A percentile compares a stretch with the other conserved stretches of the same genome.
Evolutionary conservation across 805 yeast species (phyloP).

Genomic region (Yamadazyma paraphyllophila): DNA sequence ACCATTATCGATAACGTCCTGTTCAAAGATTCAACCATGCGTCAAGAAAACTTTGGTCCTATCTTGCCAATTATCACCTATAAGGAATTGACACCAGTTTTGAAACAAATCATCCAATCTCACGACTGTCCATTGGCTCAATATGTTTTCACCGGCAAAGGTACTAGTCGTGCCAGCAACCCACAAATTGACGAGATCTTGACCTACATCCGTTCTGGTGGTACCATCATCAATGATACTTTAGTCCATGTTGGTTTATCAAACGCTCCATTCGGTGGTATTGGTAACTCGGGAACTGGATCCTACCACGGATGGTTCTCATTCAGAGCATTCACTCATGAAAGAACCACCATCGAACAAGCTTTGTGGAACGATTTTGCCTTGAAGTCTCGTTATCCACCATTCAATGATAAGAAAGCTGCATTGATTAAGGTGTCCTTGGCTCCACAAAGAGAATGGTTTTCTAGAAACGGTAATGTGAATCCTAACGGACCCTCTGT

Average conservation of each 20-base stretch:
- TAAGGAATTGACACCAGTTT: conserved; percentile 40
- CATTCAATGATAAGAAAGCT: conserved; percentile 43
- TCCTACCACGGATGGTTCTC: conserved; percentile 67
- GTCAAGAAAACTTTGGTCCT: conserved; percentile 82
- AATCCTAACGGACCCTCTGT: conserved; percentile 30
- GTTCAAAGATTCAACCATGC: conserved; percentile 71
- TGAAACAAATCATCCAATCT: conserved; percentile 40
- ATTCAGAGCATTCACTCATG: conserved; percentile 66
- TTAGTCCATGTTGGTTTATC: conserved; percentile 66
- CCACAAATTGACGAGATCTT: conserved; percentile 43
- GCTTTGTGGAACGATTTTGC: conserved; percentile 62
- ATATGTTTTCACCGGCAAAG: conserved; percentile 57
- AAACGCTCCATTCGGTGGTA: conserved; percentile 86
- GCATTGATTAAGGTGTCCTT: conserved; percentile 15
- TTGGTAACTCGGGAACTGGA: conserved; percentile 83
- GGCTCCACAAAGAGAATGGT: conserved; percentile 35
- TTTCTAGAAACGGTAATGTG: conserved; percentile 37
- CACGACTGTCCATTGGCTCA: conserved; percentile 82
- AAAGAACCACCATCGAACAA: conserved; percentile 63
- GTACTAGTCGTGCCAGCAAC: conserved; percentile 47
- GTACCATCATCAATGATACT: conserved; percentile 65
- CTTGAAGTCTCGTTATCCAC: conserved; percentile 66
- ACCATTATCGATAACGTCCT: conserved; percentile 63
- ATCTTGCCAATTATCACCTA: conserved; percentile 70
- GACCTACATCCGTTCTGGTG: conserved; percentile 67